Conservation (phyloP, 371 early-diverging fungal genomes). For the Sporodiniella umbellata region DNA sequence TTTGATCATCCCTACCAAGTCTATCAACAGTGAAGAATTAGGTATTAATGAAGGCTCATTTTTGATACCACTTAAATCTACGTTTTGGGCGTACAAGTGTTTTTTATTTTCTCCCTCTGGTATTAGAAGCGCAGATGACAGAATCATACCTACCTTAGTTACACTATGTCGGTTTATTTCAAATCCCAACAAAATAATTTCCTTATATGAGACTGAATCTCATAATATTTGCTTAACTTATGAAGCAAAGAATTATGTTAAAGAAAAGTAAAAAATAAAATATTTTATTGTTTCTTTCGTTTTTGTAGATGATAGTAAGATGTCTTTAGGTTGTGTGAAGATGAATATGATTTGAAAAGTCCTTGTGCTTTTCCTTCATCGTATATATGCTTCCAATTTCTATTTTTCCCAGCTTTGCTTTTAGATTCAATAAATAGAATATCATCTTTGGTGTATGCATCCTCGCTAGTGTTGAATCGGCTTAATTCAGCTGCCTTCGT, state of each 20-base stretch:
- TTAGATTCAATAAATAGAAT: conserved; percentile 10
- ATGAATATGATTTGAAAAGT: conserved; percentile 11
- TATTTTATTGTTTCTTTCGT: conserved; percentile 10
- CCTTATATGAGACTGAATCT: conserved; percentile 9
- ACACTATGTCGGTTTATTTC: conserved; percentile 17
- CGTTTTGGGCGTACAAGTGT: conserved; percentile 7
- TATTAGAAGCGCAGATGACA: conserved; percentile 1
- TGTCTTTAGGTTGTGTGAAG: conserved; percentile 7
- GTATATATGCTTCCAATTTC: conserved; percentile 9
- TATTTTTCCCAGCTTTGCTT: conserved; percentile 11
- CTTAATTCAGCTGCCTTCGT: conserved; percentile 2
- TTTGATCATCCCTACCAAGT: conserved; percentile 3
- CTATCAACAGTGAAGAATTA: conserved; percentile 7
- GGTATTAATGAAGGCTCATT: conserved; percentile 5
- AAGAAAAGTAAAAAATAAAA: conserved; percentile 4
- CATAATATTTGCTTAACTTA: conserved; percentile 14
- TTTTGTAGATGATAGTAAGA: conserved; percentile 14
- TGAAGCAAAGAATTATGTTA: conserved; percentile 7
- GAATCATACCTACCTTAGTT: conserved; percentile 3
- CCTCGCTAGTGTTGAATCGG: neutral
- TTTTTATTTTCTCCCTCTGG: conserved; percentile 7
- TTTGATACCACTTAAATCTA: conserved; percentile 6
- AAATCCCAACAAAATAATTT: conserved; percentile 12
- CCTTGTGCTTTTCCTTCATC: conserved; percentile 16
- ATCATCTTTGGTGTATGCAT: conserved; percentile 7